Percentiles rank a stretch among this genome's conserved stretches.
Conservation (phyloP, 306 rosid species). For the Lathyrus sativus region DNA sequence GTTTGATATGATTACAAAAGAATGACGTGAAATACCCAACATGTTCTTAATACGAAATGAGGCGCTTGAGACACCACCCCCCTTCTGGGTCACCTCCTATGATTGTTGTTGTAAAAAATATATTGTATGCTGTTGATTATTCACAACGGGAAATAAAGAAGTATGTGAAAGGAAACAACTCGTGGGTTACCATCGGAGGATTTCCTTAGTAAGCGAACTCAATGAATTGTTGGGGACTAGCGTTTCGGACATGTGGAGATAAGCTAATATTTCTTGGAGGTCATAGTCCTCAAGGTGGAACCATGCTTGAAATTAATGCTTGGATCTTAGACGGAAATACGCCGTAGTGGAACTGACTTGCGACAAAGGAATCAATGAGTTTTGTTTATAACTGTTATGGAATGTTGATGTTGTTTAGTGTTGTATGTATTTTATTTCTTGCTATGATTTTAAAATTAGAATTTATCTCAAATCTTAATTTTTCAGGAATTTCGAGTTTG, state of each 20-base stretch:
- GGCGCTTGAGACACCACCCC: constrained; percentile 33
- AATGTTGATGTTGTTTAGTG: no score
- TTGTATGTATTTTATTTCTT: no score
- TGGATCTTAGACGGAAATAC: no score
- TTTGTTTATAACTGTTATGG: no score
- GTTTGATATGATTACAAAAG: constrained; percentile 18
- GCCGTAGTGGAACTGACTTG: no score
- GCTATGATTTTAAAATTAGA: no score
- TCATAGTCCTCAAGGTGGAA: constrained; percentile 27
- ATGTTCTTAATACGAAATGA: constrained; percentile 57
- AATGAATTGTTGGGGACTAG: constrained; percentile 64
- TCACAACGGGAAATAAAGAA: constrained; percentile 46
- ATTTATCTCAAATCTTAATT: no score
- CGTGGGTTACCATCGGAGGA: constrained; percentile 54
- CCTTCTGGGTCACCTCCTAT: constrained; percentile 70
- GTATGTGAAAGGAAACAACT: constrained; percentile 51
- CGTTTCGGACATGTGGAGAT: constrained; percentile 70
- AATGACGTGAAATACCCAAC: constrained; percentile 66
- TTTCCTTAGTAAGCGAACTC: constrained; percentile 56
- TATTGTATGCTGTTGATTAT: constrained; percentile 68
- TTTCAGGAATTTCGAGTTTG: no score
- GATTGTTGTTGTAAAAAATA: constrained; percentile 68
- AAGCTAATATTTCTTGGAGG: constrained; percentile 61
- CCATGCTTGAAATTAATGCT: constrained; percentile 48
- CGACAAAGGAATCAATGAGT: no score